Base-by-base conservation (phyloP, 164 flowering plant species). In the Akebia trifoliata region DNA sequence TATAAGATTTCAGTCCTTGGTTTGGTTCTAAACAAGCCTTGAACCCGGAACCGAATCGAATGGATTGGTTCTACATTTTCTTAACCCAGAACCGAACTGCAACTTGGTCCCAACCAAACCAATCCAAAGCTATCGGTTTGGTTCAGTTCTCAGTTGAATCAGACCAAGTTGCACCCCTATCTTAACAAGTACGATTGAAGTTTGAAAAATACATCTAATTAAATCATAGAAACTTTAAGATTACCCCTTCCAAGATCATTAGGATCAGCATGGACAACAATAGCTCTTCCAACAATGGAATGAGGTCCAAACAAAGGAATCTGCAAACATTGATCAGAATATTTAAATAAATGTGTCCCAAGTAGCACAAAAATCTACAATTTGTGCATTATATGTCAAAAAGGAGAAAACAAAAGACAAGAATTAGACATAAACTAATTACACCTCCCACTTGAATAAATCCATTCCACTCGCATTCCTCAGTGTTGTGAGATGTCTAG, bases 181-280 rank as follows among this genome's bases (percentile, higher is more conserved):
- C n/a, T n/a, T n/a, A 25, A 12, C 6, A 5, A 15, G 45, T 38
- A 37, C 10, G 25, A 2, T 48, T 37, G 11, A 17, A 14, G 15
- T 6, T 44, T 10, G 10, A 49, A 32, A 26, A 30, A 30, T 11
- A 17, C 0, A 43, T n/a, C n/a, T n/a, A 8, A 22, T 21, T 32
- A 51, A 42, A 2, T 11, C 24, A 28, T 6, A 35, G 17, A 45
- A 29, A 44, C 46, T 4, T 9, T 25, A 50, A 37, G 6, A 46
- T 66, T 72, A 93, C 99, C 99, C 77, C 72, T 87, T 68, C 99
- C 97, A 64, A 93, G 92, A 70, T 93, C 99, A 84, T 93, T 97
- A 62, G 97, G 87, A 74, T 90, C 99, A 5, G 72, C 89, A 76
- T 93, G 99, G 50, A 93, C 97, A 72, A 93, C 99, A 60, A 93